These are phyloP conservation scores for Pseudogymnoascus sp. DNA, from an alignment of 2,329 filamentous ascomycete genomes.

Conservation along the genomic window DNA sequence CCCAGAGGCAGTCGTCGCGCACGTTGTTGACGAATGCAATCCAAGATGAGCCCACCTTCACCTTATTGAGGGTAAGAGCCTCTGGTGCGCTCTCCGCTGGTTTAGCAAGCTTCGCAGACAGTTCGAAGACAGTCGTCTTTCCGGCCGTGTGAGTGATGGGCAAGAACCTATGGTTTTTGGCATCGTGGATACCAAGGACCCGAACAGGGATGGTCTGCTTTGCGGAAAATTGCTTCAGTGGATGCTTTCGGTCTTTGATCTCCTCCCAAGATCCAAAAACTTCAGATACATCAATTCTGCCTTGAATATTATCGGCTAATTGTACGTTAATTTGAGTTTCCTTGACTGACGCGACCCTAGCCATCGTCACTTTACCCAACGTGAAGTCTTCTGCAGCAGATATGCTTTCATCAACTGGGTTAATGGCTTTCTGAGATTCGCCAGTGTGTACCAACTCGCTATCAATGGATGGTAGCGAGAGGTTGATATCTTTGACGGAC, in stretches of 20 bases:
- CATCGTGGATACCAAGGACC: conserved; percentile 81
- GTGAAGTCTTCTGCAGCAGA: conserved; percentile 62
- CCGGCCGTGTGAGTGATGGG: conserved; percentile 79
- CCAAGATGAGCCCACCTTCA: conserved; percentile 64
- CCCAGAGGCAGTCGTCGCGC: conserved; percentile 72
- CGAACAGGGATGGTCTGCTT: conserved; percentile 67
- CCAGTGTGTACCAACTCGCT: conserved; percentile 28
- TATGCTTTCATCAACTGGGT: conserved; percentile 59
- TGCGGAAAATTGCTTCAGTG: conserved; percentile 64
- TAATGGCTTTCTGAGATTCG: conserved; percentile 38
- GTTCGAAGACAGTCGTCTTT: conserved; percentile 73
- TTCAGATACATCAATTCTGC: conserved; percentile 88
- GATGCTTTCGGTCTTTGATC: conserved; percentile 73
- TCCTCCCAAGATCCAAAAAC: conserved; percentile 83
- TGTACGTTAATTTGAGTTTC: conserved; percentile 88
- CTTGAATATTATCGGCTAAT: conserved; percentile 78
- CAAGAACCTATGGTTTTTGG: conserved; percentile 81
- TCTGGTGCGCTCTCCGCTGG: conserved; percentile 46
- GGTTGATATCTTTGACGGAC: conserved; percentile 46
- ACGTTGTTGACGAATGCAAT: conserved; percentile 90
- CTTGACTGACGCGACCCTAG: conserved; percentile 75
- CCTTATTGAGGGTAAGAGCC: conserved; percentile 61
- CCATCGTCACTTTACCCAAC: conserved; percentile 67
- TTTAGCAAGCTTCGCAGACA: conserved; percentile 68
- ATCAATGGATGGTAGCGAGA: background rate